Conservation (phyloP, 306 rosid species). For the Acacia acuminata region DNA sequence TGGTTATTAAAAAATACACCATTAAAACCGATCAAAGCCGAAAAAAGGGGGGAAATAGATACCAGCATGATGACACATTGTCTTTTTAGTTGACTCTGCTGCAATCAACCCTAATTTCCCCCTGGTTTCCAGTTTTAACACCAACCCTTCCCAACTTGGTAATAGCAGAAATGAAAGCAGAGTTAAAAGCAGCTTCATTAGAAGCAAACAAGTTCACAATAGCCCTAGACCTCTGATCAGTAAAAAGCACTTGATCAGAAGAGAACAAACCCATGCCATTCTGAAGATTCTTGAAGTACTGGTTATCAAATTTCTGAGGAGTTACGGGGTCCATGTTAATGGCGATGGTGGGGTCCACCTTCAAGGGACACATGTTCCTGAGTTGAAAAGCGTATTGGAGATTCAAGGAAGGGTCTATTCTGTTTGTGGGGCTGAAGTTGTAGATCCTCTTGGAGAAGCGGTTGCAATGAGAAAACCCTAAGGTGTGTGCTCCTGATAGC, state of each 20-base stretch:
- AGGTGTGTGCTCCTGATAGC: slow-evolving; percentile 91
- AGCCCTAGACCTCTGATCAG: slow-evolving; percentile 62
- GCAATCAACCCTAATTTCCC: slow-evolving; percentile 76
- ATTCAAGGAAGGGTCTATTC: slow-evolving; percentile 69
- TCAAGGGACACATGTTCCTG: slow-evolving; percentile 58
- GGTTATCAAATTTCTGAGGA: slow-evolving; percentile 66
- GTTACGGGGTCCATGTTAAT: slow-evolving; percentile 70
- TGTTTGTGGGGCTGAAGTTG: slow-evolving; percentile 55
- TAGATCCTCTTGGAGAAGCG: slow-evolving; percentile 55
- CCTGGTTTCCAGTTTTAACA: slow-evolving; percentile 65
- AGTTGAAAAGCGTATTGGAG: slow-evolving; percentile 61
- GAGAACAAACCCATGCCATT: slow-evolving; percentile 76
- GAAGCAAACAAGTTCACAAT: slow-evolving; percentile 75
- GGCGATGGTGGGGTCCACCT: slow-evolving; percentile 67
- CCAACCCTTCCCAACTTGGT: slow-evolving; percentile 81
- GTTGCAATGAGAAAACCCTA: slow-evolving; percentile 84
- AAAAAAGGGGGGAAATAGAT: background rate
- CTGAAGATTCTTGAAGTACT: slow-evolving; percentile 81
- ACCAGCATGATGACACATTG: background rate
- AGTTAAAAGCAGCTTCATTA: slow-evolving; percentile 49
- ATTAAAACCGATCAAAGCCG: background rate
- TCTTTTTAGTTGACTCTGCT: slow-evolving; percentile 36
- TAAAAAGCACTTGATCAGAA: slow-evolving; percentile 71
- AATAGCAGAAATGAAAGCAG: slow-evolving; percentile 65
- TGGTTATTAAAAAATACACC: background rate